Evolutionary conservation across 2,329 filamentous ascomycete genomes (phyloP), one percentile per base, ranked within the genome.

Genomic region (Cladosporium phlei): DNA sequence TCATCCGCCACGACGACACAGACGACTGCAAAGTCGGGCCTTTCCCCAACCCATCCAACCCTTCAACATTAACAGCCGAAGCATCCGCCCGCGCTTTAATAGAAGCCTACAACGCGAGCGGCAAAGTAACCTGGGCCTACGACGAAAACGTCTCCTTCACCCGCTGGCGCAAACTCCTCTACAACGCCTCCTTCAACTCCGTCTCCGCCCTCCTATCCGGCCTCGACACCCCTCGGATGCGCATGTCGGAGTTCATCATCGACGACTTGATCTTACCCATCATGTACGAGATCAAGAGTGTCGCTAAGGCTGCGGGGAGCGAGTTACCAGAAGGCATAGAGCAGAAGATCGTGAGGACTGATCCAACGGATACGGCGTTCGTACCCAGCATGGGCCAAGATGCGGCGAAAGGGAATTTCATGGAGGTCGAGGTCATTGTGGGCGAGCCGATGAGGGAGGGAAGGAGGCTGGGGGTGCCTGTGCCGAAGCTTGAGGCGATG

Each of bases 311-410:
- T 7, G 60, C 54, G 3, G 75, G 75, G 0, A 61, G 70, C 3
- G 57, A 67, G 16, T 58, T 80, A 4, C 66, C 65, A 0, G 66
- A 67, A 0, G 69, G 68, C 5, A 55, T 76, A 2, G 65, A 72
- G 14, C 66, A 75, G 14, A 51, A 56, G 3, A 69, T 72, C 52
- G 72, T 82, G 30, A 59, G 68, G 21, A 57, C 66, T 29, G 75
- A 80, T 63, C 74, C 75, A 0, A 60, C 72, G 16, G 69, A 72
- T 35, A 47, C 37, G 17, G 35, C 37, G 21, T 47, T 76, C 51
- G 66, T 67, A 50, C 78, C 76, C 0, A 78, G 74, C 52, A 80
- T 80, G 77, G 64, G 70, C 12, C 70, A 74, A 49, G 78, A 81
- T 59, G 60, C 71, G 6, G 62, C 68, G 27, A 78, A 79, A 66